phyloP scores from a whole-genome alignment of 345 rosid species.

The Acer negundo region DNA sequence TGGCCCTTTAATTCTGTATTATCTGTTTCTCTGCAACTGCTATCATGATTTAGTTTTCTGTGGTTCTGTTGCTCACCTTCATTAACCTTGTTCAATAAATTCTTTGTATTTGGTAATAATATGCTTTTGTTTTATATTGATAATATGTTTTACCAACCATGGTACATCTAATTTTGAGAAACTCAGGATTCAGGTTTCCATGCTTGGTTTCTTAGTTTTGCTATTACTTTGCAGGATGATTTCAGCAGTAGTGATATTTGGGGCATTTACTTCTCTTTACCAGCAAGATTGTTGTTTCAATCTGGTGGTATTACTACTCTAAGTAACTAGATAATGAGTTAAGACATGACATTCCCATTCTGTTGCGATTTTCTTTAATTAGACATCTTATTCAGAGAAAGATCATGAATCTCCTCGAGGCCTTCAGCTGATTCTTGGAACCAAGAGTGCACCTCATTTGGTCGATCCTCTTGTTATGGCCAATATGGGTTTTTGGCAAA shows the following conservation, averaged over 20 bases:
- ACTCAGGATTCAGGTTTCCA: conserved; percentile 21
- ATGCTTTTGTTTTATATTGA: conserved; percentile 46
- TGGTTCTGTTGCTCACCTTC: neutral
- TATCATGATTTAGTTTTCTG: neutral
- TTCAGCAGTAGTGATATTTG: conserved; percentile 72
- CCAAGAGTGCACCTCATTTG: conserved; percentile 82
- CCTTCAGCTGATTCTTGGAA: conserved; percentile 98
- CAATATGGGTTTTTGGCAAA: conserved; percentile 99
- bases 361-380: conserved; percentile 12
- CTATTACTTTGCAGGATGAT: conserved; percentile 73
- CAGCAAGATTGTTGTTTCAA: neutral
- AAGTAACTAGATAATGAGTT: conserved; percentile 1
- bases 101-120: conserved; percentile 7
- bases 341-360: too few relatives aligned
- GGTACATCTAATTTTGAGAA: conserved; percentile 49
- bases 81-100: neutral
- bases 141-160: conserved; percentile 85
- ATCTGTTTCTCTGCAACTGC: neutral
- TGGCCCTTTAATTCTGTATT: neutral
- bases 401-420: conserved; percentile 98
- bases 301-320: neutral
- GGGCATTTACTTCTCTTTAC: neutral
- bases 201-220: conserved; percentile 30
- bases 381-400: conserved; percentile 57
- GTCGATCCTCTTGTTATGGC: conserved; percentile 99